These are phyloP conservation scores for Boletus sp. DNA, from an alignment of 1,284 basidiomycete genomes.

Conservation along the genomic window DNA sequence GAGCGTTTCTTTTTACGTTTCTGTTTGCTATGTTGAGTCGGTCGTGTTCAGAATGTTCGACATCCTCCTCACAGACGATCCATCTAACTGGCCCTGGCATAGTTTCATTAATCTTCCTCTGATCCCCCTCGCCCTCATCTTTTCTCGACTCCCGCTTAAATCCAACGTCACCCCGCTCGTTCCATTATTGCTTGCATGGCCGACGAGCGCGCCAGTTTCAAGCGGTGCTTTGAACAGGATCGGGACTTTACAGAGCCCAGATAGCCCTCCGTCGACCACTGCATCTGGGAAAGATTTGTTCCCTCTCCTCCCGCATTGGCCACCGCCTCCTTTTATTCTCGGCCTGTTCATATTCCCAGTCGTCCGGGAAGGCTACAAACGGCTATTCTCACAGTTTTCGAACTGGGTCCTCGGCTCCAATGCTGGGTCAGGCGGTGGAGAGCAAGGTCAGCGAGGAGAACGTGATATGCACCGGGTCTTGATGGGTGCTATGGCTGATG, in stretches of 20 bases:
- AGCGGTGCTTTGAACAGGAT: conserved; percentile 7
- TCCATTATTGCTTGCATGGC: conserved; percentile 67
- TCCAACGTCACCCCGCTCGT: conserved; percentile 53
- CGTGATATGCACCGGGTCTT: conserved; percentile 37
- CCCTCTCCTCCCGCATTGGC: conserved; percentile 47
- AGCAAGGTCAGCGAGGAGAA: conserved; percentile 21
- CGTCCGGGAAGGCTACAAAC: conserved; percentile 51
- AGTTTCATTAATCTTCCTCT: conserved; percentile 72
- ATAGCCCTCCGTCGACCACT: background rate
- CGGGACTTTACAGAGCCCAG: background rate
- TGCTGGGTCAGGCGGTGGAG: conserved; percentile 21
- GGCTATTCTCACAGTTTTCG: conserved; percentile 46
- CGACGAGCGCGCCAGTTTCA: conserved; percentile 51
- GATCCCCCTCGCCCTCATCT: conserved; percentile 58
- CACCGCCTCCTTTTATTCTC: conserved; percentile 61
- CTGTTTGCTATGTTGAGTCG: conserved; percentile 1
- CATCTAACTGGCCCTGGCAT: conserved; percentile 68
- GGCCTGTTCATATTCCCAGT: conserved; percentile 57
- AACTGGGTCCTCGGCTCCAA: conserved; percentile 50
- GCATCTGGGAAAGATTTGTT: conserved; percentile 19
- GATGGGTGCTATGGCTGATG: conserved; percentile 44
- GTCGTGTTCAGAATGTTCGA: conserved; percentile 54
- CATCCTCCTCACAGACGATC: conserved; percentile 64
- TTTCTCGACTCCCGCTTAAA: conserved; percentile 57
- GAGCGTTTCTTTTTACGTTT: conserved; percentile 27